phyloP scores from a whole-genome alignment of 768 basidiomycete genomes.

The Rubroboletus satanas region DNA sequence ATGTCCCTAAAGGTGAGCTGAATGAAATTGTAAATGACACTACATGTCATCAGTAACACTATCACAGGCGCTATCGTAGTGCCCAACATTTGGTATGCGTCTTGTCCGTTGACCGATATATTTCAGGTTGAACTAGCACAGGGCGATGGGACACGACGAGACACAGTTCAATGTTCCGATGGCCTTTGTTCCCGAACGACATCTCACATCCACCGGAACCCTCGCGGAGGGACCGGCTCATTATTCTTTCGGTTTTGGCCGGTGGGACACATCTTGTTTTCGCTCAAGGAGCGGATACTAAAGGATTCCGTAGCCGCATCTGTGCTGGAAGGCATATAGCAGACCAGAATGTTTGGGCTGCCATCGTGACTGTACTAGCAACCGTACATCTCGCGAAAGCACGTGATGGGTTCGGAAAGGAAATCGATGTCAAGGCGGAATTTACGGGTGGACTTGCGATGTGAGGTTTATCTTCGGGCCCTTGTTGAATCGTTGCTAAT shows the following conservation, averaged over 20 bases:
- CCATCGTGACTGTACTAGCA: conserved; percentile 30
- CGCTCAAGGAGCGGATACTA: background rate
- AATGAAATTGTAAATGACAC: background rate
- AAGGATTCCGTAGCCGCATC: conserved; percentile 14
- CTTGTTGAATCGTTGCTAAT: background rate
- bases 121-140: conserved; percentile 14
- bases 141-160: conserved; percentile 50
- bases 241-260: conserved; percentile 25
- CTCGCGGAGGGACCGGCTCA: conserved; percentile 3
- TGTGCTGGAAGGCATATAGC: conserved; percentile 37
- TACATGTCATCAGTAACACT: background rate
- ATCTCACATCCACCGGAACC: conserved; percentile 32
- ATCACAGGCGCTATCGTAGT: conserved; percentile 19
- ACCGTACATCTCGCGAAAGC: conserved; percentile 27
- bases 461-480: conserved; percentile 4
- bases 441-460: conserved; percentile 23
- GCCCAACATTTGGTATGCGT: conserved; percentile 24
- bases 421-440: conserved; percentile 23
- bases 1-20: conserved; percentile 27
- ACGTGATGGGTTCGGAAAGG: conserved; percentile 27
- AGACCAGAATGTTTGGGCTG: conserved; percentile 31
- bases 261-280: conserved; percentile 11
- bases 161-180: conserved; percentile 48
- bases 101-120: background rate
- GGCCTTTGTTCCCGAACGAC: conserved; percentile 54